Percentiles rank a stretch among this genome's conserved stretches.
phyloP scores from a whole-genome alignment of 148 eudicot species.

The Fagopyrum esculentum region DNA sequence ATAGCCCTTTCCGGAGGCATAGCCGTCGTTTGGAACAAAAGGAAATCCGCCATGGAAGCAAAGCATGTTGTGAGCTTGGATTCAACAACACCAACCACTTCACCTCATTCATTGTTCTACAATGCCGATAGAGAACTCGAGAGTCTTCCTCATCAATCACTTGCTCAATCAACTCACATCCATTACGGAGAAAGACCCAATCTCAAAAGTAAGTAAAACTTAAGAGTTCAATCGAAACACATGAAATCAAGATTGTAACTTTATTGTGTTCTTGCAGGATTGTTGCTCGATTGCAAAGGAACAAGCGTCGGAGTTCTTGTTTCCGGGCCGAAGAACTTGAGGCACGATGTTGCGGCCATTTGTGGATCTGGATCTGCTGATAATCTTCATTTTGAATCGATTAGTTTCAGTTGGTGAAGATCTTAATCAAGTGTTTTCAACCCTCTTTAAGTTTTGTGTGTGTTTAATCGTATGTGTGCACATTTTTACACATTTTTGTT shows the following conservation, averaged over 20 bases:
- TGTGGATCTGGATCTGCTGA: conserved; percentile 60
- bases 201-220: conserved; percentile 59
- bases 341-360: conserved; percentile 71
- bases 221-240: neutral
- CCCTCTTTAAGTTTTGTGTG: neutral
- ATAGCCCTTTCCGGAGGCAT: conserved; percentile 34
- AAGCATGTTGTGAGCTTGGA: conserved; percentile 50
- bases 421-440: neutral
- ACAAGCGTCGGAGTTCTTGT: conserved; percentile 68
- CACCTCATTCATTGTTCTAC: conserved; percentile 36
- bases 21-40: conserved; percentile 70
- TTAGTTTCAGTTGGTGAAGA: conserved; percentile 84
- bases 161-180: conserved; percentile 43
- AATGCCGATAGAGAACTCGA: conserved; percentile 66
- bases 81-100: conserved; percentile 30
- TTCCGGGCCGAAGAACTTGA: conserved; percentile 68
- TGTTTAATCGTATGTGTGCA: neutral
- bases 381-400: conserved; percentile 74
- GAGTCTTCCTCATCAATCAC: conserved; percentile 64
- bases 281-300: conserved; percentile 45
- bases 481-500: neutral
- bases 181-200: conserved; percentile 81
- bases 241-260: no score
- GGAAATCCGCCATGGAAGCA: conserved; percentile 32
- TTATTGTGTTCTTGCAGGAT: conserved; percentile 32